Evolutionary conservation across 495 filamentous ascomycete genomes (phyloP), one percentile per base, ranked within the genome.

Genomic region (Lasiosphaeris hirsuta): DNA sequence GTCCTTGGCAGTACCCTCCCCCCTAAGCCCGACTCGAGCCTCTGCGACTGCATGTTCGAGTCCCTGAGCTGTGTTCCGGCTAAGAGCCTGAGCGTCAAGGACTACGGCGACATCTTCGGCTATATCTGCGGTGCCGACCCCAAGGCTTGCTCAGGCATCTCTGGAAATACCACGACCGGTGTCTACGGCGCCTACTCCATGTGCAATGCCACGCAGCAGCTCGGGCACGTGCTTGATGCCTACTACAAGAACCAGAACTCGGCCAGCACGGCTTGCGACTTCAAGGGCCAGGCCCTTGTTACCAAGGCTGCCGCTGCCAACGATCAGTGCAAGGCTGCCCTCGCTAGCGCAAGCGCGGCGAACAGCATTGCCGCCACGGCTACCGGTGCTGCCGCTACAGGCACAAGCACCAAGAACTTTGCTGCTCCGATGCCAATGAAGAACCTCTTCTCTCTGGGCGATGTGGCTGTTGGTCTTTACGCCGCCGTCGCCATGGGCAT

Each of bases 161-260:
- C 70, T 43, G 74, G 79, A 61, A 90, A 97, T 69, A 80, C 76
- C 11, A 84, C 82, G 48, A 83, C 79, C 17, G 94, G 91, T 48
- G 75, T 75, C 18, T 98, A 95, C 70, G 94, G 94, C 48, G 85
- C 90, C 6, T 97, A 92, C 76, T 84, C 85, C 72, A 95, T 96
- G 89, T 98, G 94, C 79, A 81, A 79, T 62, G 58, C 84, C 61
- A 83, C 78, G 59, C 79, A 96, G 71, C 81, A 94, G 74, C 84
- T 97, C 19, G 85, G 84, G 50, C 96, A 85, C 68, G 88, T 85
- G 35, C 79, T 97, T 60, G 86, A 96, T 75, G 59, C 74, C 56
- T 98, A 96, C 79, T 94, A 92, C 74, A 69, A 78, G 13, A 75
- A 76, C 65, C 86, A 90, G 75, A 73, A 73, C 56, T 65, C 70